Conservation (phyloP, 768 basidiomycete species). For the Inosperma sp. region DNA sequence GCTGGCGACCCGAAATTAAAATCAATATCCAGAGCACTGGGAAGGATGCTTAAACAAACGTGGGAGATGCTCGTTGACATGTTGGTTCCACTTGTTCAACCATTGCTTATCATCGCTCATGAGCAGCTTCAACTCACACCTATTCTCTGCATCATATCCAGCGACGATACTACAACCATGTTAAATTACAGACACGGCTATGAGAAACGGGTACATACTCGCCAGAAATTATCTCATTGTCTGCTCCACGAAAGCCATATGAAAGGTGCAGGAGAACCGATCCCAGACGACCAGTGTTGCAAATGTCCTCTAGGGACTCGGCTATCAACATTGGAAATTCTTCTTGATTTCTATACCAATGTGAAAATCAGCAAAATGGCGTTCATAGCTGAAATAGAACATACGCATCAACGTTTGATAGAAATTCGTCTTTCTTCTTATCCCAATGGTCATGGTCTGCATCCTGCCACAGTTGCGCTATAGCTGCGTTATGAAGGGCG, state of each 20-base stretch:
- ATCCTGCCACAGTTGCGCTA: conserved; percentile 3
- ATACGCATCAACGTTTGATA: neutral
- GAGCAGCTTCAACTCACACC: neutral
- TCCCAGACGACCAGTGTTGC: neutral
- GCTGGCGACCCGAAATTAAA: neutral
- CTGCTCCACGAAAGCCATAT: conserved; percentile 1
- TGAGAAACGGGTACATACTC: neutral
- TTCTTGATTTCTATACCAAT: conserved; percentile 5
- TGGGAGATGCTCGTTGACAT: neutral
- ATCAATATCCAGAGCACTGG: neutral
- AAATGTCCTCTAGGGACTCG: conserved; percentile 8
- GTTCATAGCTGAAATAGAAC: neutral
- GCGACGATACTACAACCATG: conserved; percentile 1
- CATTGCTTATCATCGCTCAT: neutral
- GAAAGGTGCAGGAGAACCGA: conserved; percentile 6
- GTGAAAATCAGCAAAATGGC: neutral
- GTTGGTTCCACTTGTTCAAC: neutral
- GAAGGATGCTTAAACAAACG: neutral
- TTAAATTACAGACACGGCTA: neutral
- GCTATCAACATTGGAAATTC: conserved; percentile 7
- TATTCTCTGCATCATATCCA: neutral
- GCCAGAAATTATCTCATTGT: conserved; percentile 2
- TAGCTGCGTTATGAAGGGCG: conserved; percentile 7
- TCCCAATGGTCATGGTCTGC: conserved; percentile 7
- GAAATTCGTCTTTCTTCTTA: neutral